A percentile compares a stretch with the other conserved stretches of the same genome.
Conservation (phyloP, 192 early-diverging fungal species). For the Coemansia sp. region DNA sequence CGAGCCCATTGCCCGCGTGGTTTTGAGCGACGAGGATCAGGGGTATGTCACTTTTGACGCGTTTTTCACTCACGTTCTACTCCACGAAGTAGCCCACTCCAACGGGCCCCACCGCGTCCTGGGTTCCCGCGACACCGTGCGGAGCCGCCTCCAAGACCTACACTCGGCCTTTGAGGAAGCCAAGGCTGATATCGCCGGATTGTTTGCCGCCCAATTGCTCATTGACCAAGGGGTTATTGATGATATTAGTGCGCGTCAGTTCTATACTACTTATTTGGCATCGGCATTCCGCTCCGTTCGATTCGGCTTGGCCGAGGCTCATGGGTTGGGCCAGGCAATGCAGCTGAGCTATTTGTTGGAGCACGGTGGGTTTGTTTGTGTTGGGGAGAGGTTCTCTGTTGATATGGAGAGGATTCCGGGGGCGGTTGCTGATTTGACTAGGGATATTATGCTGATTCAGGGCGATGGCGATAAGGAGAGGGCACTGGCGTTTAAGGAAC, state of each 20-base stretch:
- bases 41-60: conserved; percentile 63
- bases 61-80: conserved; percentile 68
- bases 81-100: conserved; percentile 73
- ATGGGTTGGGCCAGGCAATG: conserved; percentile 70
- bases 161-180: conserved; percentile 76
- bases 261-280: conserved; percentile 72
- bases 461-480: conserved; percentile 65
- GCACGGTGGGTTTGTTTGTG: conserved; percentile 61
- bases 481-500: conserved; percentile 58
- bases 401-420: conserved; percentile 57
- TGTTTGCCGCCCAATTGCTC: conserved; percentile 62
- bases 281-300: conserved; percentile 70
- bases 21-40: conserved; percentile 56
- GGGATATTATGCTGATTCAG: conserved; percentile 67
- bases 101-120: conserved; percentile 65
- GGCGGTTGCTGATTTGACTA: conserved; percentile 61
- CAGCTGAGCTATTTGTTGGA: conserved; percentile 69
- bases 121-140: conserved; percentile 57
- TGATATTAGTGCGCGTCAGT: conserved; percentile 58
- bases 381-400: conserved; percentile 56
- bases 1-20: conserved; percentile 58
- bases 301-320: conserved; percentile 69
- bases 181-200: conserved; percentile 71
- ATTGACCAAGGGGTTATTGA: conserved; percentile 60
- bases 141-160: conserved; percentile 62